phyloP scores from a whole-genome alignment of 192 early-diverging fungal genomes.

The Pilobolus umbonatus region DNA sequence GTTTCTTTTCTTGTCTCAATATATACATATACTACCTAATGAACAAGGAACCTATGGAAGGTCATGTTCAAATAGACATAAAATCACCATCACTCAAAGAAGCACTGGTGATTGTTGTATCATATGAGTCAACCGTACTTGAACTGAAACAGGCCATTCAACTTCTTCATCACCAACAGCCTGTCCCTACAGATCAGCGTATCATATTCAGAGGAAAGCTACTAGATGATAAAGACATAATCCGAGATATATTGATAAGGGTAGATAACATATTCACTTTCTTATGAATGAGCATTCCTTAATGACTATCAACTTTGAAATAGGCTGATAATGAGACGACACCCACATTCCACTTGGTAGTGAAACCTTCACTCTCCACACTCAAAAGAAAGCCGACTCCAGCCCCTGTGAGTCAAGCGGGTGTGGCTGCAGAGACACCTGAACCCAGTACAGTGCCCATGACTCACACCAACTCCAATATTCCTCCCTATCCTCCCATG shows the following conservation, averaged over 20 bases:
- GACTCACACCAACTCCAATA: neutral
- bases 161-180: conserved; percentile 26
- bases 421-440: neutral
- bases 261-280: conserved; percentile 2
- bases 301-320: neutral
- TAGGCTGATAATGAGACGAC: conserved; percentile 13
- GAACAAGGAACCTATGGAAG: no score
- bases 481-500: neutral
- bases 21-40: no score
- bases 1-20: no score
- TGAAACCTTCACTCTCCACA: conserved; percentile 24
- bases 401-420: neutral
- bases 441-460: neutral
- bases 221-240: conserved; percentile 17
- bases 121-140: conserved; percentile 4
- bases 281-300: neutral
- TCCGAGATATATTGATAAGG: conserved; percentile 23
- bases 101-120: conserved; percentile 8
- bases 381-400: neutral
- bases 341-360: conserved; percentile 36
- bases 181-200: conserved; percentile 26
- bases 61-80: no score
- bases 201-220: conserved; percentile 33
- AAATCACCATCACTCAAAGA: conserved; percentile 31
- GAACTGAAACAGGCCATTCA: conserved; percentile 21